Base-by-base conservation (phyloP, 2,329 filamentous ascomycete genomes). In the Pseudogymnoascus sp. region DNA sequence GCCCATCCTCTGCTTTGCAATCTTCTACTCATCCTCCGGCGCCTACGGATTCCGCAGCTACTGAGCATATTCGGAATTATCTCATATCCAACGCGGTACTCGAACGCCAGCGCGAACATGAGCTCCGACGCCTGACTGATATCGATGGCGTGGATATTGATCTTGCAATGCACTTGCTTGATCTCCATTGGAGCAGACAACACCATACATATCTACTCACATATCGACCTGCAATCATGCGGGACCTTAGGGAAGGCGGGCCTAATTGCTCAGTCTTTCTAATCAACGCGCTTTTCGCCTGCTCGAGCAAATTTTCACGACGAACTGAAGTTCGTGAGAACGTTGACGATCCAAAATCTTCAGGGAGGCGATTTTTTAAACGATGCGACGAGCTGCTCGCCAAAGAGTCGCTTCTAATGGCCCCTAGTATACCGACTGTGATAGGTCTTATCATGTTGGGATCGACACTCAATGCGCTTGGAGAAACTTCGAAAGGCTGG, bases 121-220 rank as follows among this genome's bases (percentile, higher is more conserved):
- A 55, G 15, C 39, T 64, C 7, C 15, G 35, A 5, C 40, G 64
- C 60, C 69, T 74, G 64, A 64, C 70, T 2, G 64, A 67, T 60
- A 67, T 71, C 13, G 66, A 68, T 37, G 70, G 68, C 2, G 64
- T 71, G 2, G 65, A 65, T 1, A 64, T 67, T 13, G 70, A 74
- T 5, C 60, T 75, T 3, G 74, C 72, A 5, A 65, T 72, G 36
- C 74, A 76, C 63, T 67, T 76, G 8, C 66, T 77, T 13, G 69
- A 75, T 55, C 63, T 76, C 6, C 74, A 76, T 65, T 76, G 74
- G 74, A 74, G 69, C 62, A 69, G 74, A 5, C 75, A 75, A 63
- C 74, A 76, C 62, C 71, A 74, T 58, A 72, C 71, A 0, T 76
- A 72, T 45, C 67, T 76, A 1, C 63, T 76, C 8, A 74, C 74